Conservation (phyloP, 495 filamentous ascomycete genomes). For the Aspergillus cavernicola region DNA sequence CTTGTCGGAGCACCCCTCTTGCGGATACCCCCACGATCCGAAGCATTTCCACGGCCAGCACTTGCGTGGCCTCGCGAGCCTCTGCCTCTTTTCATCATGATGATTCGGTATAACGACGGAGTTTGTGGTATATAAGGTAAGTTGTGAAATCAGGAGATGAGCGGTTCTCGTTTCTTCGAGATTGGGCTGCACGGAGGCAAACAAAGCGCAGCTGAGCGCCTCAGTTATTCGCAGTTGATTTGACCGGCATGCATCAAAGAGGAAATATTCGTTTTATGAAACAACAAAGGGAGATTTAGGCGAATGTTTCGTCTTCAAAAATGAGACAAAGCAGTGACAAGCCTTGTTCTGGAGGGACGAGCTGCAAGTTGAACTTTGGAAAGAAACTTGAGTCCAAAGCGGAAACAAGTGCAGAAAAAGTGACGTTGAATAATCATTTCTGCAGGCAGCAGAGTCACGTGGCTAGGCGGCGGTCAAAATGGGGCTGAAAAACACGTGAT, state of each 20-base stretch:
- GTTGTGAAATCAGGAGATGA: not conserved
- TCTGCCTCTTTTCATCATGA: conserved; percentile 35
- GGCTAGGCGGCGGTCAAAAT: conserved; percentile 1
- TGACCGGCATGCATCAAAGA: conserved; percentile 23
- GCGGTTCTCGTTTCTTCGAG: not conserved
- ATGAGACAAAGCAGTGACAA: not conserved
- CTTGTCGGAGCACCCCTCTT: conserved; percentile 56
- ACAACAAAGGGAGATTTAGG: not conserved
- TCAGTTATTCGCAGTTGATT: conserved; percentile 16
- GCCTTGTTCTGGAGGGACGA: not conserved
- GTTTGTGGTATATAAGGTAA: conserved; percentile 2
- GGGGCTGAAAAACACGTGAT: conserved; percentile 17
- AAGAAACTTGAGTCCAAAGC: not conserved
- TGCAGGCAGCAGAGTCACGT: conserved; percentile 22
- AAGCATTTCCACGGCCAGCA: not conserved
- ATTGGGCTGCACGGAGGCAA: conserved; percentile 10
- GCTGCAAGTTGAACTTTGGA: not conserved
- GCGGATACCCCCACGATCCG: conserved; percentile 63
- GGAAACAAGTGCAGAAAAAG: conserved; percentile 22
- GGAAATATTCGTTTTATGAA: not conserved
- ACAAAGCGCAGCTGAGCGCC: conserved; percentile 29
- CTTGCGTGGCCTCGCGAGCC: conserved; percentile 27
- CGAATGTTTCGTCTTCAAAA: not conserved
- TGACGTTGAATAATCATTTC: conserved; percentile 30
- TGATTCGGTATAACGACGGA: conserved; percentile 14